These are phyloP conservation scores for Hsuehochloa calcarea DNA, from an alignment of 176 grass and related monocot species.

Conservation along the genomic window DNA sequence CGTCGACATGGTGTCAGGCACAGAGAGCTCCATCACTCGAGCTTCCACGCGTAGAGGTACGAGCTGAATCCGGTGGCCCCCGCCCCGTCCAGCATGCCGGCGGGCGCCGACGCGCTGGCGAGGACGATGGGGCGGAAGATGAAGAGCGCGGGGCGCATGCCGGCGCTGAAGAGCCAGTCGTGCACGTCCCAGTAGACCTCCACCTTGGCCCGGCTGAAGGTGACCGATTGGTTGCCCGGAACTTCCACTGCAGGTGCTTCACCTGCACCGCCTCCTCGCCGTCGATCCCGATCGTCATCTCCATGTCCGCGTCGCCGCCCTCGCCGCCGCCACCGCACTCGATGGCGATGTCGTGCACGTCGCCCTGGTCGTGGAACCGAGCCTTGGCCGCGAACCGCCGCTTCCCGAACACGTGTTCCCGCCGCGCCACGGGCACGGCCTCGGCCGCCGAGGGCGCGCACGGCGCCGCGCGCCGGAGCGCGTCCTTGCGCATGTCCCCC, in stretches of 20 bases:
- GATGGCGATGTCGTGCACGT: conserved; percentile 60
- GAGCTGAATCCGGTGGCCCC: conserved; percentile 52
- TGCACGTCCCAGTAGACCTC: conserved; percentile 95
- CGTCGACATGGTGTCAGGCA: neutral
- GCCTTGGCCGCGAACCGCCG: conserved; percentile 60
- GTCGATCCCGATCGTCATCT: conserved; percentile 69
- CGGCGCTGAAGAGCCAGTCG: conserved; percentile 86
- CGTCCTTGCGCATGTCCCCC: conserved; percentile 65
- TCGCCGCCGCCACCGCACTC: conserved; percentile 46
- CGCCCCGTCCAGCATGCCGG: neutral
- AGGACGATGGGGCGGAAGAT: conserved; percentile 71
- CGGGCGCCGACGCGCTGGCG: conserved; percentile 33
- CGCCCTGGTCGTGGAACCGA: conserved; percentile 62
- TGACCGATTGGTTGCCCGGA: conserved; percentile 72
- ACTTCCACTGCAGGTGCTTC: conserved; percentile 94
- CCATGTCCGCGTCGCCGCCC: conserved; percentile 44
- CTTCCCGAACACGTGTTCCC: conserved; percentile 69
- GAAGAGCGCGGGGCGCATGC: conserved; percentile 64
- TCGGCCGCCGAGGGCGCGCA: conserved; percentile 30
- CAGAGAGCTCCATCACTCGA: conserved; percentile 38
- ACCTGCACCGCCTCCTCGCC: conserved; percentile 69
- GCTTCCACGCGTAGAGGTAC: conserved; percentile 87
- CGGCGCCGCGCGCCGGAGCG: conserved; percentile 43
- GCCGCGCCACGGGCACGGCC: conserved; percentile 51
- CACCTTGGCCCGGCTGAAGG: conserved; percentile 66